A percentile compares a stretch with the other conserved stretches of the same genome.
Evolutionary conservation across 305 asterid species (phyloP).

Genomic region (Rubia balearica): DNA sequence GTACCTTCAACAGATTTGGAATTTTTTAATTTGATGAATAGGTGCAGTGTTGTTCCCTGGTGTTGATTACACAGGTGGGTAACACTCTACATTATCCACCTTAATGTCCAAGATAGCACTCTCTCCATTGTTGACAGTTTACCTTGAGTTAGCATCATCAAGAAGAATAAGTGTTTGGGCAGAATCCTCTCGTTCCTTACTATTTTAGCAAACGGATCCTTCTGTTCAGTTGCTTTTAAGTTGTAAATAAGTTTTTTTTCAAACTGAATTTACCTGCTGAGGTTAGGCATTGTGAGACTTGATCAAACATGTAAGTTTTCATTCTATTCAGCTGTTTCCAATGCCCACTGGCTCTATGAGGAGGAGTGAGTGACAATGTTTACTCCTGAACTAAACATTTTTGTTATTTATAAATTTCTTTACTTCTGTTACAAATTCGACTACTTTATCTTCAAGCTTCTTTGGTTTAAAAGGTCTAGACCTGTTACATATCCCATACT

Average conservation of each 20-base stretch:
- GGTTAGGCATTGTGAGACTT: background rate
- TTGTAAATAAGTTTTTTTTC: background rate
- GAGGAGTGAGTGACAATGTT: background rate
- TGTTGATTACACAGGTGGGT: background rate
- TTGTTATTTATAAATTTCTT: background rate
- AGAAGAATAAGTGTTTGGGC: background rate
- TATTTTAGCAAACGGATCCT: background rate
- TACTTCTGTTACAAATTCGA: background rate
- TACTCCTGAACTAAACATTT: background rate
- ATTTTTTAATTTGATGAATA: background rate
- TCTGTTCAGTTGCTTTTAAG: background rate
- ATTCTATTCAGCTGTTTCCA: background rate
- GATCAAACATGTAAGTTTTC: background rate
- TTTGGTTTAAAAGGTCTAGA: background rate
- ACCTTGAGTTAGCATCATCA: background rate
- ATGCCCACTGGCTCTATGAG: background rate
- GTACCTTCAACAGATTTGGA: background rate
- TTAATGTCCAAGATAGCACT: background rate
- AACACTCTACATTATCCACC: background rate
- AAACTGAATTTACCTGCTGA: background rate
- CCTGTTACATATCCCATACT: background rate
- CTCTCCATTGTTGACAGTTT: background rate
- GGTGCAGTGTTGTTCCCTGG: background rate
- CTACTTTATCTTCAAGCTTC: background rate
- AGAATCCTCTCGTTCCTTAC: background rate